Evolutionary conservation across 306 rosid genomes (phyloP), one percentile per base, ranked within the genome.

Genomic region (Oemleria cerasiformis): DNA sequence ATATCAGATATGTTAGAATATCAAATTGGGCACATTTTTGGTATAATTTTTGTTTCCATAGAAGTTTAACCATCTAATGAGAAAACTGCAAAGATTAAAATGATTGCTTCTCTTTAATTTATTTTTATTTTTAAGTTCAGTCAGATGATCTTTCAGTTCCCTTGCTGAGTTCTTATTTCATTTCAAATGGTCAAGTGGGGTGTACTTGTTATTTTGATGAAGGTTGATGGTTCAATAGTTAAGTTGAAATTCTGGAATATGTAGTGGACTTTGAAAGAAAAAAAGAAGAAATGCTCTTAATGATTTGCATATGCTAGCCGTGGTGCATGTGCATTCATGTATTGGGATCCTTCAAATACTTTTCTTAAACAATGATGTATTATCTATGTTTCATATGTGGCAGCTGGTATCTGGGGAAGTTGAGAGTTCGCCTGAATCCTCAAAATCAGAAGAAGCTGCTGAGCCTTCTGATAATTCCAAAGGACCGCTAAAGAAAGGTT

Each of bases 401-500:
- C 90, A 89, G 98, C 79, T 82, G 39, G 80, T 80, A 40, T 49
- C 80, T 48, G 87, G 85, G 68, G 97, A 82, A 71, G 64, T 79
- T 54, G 86, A 82, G 56, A 73, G 68, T 80, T 76, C 71, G 9
- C 11, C 91, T 9, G 90, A 79, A 72, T 58, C 88, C 68, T 79
- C 94, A 56, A 78, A 78, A 62, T 83, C 87, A n/a, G 82, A 78
- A n/a, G 82, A 78, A 76, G 86, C 78, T 80, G 85, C 56, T 36
- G 87, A 82, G 47, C 68, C 88, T 73, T 58, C 94, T 50, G 83
- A 81, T 71, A 74, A 83, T 59, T 86, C 84, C 54, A 77, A 80
- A 81, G 67, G 75, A 75, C 88, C 85, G 34, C 68, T 94, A 64
- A 91, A 81, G 80, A 94, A 86, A 94, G 98, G 98, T 91, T 71